Base-by-base conservation (phyloP, 1,284 basidiomycete species). In the Exobasidium cylindrosporum region DNA sequence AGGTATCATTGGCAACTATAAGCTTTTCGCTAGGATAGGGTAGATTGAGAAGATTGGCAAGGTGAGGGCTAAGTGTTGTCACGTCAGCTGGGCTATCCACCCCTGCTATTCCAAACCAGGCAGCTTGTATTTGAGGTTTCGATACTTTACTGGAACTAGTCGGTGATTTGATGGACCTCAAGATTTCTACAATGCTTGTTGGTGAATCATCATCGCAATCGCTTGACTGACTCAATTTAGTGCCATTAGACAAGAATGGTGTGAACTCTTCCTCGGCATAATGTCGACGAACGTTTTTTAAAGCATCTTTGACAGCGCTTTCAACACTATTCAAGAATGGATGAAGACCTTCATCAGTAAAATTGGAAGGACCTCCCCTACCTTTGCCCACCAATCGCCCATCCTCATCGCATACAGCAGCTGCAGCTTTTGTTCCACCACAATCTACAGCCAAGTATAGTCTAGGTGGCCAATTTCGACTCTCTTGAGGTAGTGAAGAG, bases 91-190 rank as follows among this genome's bases (percentile, higher is more conserved):
- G 58, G 1, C 44, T 55, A 30, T 67, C 62, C n/a, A 73, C 63
- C 5, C 70, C 69, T 6, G 72, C 72, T 7, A 72, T 56, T 54
- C 70, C 72, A 50, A 73, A 58, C 72, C 72, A 73, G n/a, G 68
- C 67, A 21, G 65, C 67, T 35, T 57, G 35, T 24, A 63, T 57
- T 17, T 28, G 13, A 4, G 55, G 49, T 26, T 13, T 21, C 14
- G 21, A 29, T 4, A 29, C 5, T 4, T 31, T 3, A n/a, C 17
- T 21, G 5, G 58, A 21, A n/a, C 49, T 23, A 3, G 47, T 17
- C 23, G 28, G 14, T 11, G 40, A 30, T 11, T 23, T 32, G n/a
- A 40, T 57, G 11, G 17, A 21, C 2, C 14, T 4, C 21, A 57
- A 30, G 2, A 35, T 21, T 40, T 26, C 44, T 21, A 29, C 53